phyloP scores from a whole-genome alignment of 192 early-diverging fungal species.

The Backusella sp. region DNA sequence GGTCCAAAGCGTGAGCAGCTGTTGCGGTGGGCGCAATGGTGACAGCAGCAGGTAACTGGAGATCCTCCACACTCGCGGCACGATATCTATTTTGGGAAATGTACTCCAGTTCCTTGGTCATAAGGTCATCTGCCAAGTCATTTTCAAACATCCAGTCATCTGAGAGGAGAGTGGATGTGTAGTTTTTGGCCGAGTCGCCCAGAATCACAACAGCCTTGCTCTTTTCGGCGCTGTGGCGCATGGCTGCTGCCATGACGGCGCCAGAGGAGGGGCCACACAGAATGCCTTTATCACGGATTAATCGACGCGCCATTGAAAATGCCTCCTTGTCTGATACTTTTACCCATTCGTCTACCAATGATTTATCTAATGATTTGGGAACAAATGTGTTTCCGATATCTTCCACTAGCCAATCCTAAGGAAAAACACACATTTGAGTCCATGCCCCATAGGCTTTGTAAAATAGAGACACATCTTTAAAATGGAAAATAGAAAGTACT shows the following conservation, averaged over 20 bases:
- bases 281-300: constrained; percentile 62
- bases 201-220: constrained; percentile 56
- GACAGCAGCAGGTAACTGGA: constrained; percentile 79
- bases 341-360: constrained; percentile 61
- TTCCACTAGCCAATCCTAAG: constrained; percentile 64
- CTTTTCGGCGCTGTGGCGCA: constrained; percentile 35
- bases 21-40: constrained; percentile 58
- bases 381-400: constrained; percentile 69
- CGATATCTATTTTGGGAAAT: constrained; percentile 66
- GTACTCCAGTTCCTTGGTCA: constrained; percentile 56
- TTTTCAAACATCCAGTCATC: constrained; percentile 82
- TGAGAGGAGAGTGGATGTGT: constrained; percentile 63
- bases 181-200: constrained; percentile 71
- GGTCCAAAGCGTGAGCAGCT: constrained; percentile 61
- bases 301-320: constrained; percentile 64
- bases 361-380: constrained; percentile 50
- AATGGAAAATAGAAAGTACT: not conserved
- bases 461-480: not conserved
- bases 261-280: constrained; percentile 65
- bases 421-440: constrained; percentile 7
- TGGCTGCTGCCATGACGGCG: constrained; percentile 62
- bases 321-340: constrained; percentile 68
- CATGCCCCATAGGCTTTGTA: too few species aligned
- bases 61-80: constrained; percentile 79
- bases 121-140: constrained; percentile 64